phyloP scores from a whole-genome alignment of 192 early-diverging fungal genomes.

The Coemansia sp. region DNA sequence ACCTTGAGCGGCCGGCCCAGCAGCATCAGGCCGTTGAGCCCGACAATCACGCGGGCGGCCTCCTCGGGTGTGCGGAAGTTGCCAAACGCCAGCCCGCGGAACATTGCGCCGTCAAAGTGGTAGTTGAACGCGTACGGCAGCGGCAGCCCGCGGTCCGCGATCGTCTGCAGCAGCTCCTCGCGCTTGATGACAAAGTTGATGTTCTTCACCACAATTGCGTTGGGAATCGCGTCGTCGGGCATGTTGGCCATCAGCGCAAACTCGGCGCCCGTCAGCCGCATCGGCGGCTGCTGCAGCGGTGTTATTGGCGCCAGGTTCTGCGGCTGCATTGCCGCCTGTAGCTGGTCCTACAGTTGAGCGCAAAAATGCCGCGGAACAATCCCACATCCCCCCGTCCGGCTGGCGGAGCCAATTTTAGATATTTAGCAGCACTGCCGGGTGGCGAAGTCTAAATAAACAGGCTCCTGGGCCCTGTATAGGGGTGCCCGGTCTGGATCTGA shows the following conservation, averaged over 20 bases:
- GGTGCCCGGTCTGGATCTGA: too few relatives aligned
- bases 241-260: slow-evolving; percentile 52
- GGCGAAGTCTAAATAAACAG: neutral
- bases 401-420: too few relatives aligned
- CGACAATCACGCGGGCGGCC: slow-evolving; percentile 62
- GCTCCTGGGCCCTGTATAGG: neutral
- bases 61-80: slow-evolving; percentile 76
- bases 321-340: slow-evolving; percentile 48
- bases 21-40: slow-evolving; percentile 69
- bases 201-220: slow-evolving; percentile 79
- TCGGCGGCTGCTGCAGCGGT: slow-evolving; percentile 36
- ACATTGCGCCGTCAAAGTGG: slow-evolving; percentile 75
- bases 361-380: too few relatives aligned
- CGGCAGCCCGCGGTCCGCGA: slow-evolving; percentile 66
- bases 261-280: slow-evolving; percentile 44
- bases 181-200: slow-evolving; percentile 77
- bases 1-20: slow-evolving; percentile 71
- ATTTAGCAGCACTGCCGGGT: too few relatives aligned
- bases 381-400: too few relatives aligned
- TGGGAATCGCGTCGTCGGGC: slow-evolving; percentile 61
- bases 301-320: slow-evolving; percentile 38
- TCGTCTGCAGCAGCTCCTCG: slow-evolving; percentile 65
- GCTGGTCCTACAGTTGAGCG: slow-evolving; percentile 51
- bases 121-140: slow-evolving; percentile 79
- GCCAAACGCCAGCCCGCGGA: slow-evolving; percentile 77